These are phyloP conservation scores for Rhizophora apiculata DNA, from an alignment of 345 rosid genomes.

Conservation along the genomic window DNA sequence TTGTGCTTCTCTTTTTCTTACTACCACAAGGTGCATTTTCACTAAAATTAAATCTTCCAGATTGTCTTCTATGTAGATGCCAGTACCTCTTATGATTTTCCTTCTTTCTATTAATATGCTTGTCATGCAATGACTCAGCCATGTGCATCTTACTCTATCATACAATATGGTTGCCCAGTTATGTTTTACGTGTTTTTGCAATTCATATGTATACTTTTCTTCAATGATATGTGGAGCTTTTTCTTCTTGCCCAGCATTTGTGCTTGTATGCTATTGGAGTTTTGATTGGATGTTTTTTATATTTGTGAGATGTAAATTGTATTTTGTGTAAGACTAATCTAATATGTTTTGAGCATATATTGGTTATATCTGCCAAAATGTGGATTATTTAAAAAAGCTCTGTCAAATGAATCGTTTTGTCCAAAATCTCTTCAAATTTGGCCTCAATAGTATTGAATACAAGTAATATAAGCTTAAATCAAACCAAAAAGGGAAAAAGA, in stretches of 20 bases:
- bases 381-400: background rate
- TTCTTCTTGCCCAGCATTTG: background rate
- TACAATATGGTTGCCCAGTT: too few relatives aligned
- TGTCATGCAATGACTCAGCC: background rate
- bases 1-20: background rate
- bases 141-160: background rate
- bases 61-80: background rate
- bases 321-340: slow-evolving; percentile 10
- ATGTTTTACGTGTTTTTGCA: background rate
- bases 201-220: background rate
- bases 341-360: background rate
- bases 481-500: background rate
- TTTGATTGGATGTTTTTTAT: background rate
- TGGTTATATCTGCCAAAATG: background rate
- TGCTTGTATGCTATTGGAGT: background rate
- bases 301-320: slow-evolving; percentile 2
- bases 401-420: background rate
- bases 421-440: background rate
- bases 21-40: background rate
- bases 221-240: background rate
- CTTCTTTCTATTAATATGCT: background rate
- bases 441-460: background rate
- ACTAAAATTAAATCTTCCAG: background rate
- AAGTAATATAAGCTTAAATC: background rate
- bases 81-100: background rate